Evolutionary conservation across 306 rosid genomes (phyloP), one percentile per base, ranked within the genome.

Genomic region (Pyrus betulifolia): DNA sequence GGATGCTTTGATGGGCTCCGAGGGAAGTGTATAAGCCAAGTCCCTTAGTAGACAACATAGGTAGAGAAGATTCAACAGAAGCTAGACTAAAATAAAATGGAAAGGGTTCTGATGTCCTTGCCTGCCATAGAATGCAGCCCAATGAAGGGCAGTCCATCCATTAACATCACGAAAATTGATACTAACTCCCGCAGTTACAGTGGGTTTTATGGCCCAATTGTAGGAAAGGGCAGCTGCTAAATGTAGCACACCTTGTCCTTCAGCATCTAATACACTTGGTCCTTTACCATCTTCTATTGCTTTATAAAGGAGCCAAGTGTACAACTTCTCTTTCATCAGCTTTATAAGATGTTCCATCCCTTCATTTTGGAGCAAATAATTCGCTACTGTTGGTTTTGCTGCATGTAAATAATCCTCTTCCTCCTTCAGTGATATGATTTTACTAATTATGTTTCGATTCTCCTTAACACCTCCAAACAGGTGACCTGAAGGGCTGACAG

Each of bases 51-150:
- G n/a, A 31, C 70, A 18, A 42, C 44, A 69, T 44, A 25, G 51
- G 7, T 33, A 76, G 60, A 51, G 60, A 70, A 63, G 69, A 59
- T 66, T 49, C 73, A 52, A 38, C 4, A 40, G 22, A 21, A 58
- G 11, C 67, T 35, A 28, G 22, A 60, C 62, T 30, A 25, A 52
- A 59, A 79, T 51, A 64, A 78, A 58, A 71, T 5, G 45, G 22
- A 42, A 31, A 19, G 57, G 57, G 78, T 62, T 79, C 64, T 64
- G 68, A 72, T 28, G 76, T 33, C 78, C 76, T 89, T 86, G 79
- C 98, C 98, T 88, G 96, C 98, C 95, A 84, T 74, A 81, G 72
- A 69, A 91, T 68, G 98, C 98, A 49, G 96, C 98, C 98, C 98
- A 93, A 78, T 93, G 98, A 70, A 93, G 79, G 63, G 96, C 98